Conservation (phyloP, 1,139 yeast genomes). For the Arxiozyma slooffiae region DNA sequence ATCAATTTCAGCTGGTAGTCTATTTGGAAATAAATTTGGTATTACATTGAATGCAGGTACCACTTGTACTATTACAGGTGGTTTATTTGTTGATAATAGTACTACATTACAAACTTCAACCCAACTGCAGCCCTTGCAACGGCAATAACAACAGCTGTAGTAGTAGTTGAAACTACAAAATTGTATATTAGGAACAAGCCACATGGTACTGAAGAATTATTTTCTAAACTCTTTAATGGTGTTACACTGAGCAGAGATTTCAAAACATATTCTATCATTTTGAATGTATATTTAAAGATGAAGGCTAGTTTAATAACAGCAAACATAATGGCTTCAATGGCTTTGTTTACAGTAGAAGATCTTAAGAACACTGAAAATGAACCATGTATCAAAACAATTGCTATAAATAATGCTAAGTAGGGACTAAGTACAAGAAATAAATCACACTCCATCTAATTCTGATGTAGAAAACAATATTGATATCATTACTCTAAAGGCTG, state of each 20-base stretch:
- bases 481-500: background rate
- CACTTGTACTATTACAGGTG: constrained; percentile 1
- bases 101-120: background rate
- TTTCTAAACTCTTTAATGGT: constrained; percentile 31
- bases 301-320: constrained; percentile 52
- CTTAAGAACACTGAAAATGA: background rate
- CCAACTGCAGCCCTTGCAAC: constrained; percentile 7
- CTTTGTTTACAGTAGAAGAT: constrained; percentile 26
- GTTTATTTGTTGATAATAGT: constrained; percentile 3
- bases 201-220: constrained; percentile 61
- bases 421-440: background rate
- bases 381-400: constrained; percentile 1
- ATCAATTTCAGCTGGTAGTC: constrained; percentile 18
- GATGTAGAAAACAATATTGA: background rate
- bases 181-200: constrained; percentile 41
- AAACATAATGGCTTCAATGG: constrained; percentile 42
- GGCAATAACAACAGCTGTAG: constrained; percentile 9
- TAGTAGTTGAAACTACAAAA: constrained; percentile 21
- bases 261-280: constrained; percentile 34
- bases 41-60: background rate
- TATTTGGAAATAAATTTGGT: constrained; percentile 26
- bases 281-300: constrained; percentile 44
- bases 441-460: background rate
- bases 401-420: background rate
- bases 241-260: constrained; percentile 44